Conservation (phyloP, 2,329 filamentous ascomycete species). For the Passalora sequoiae region DNA sequence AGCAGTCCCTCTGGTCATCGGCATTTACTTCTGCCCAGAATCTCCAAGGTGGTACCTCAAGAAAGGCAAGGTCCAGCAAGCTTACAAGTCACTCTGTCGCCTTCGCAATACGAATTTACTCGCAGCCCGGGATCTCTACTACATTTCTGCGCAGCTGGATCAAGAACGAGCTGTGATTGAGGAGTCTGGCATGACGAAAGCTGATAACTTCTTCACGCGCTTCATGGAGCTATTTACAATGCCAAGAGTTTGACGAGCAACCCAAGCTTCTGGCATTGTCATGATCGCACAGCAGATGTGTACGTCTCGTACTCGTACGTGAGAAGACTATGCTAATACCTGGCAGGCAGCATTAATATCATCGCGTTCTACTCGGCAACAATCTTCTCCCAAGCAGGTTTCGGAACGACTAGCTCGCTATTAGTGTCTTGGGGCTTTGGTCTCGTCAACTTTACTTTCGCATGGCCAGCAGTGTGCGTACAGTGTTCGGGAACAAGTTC, state of each 20-base stretch:
- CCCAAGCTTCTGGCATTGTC: constrained; percentile 15
- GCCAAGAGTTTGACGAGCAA: constrained; percentile 24
- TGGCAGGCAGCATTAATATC: constrained; percentile 13
- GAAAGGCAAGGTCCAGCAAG: constrained; percentile 7
- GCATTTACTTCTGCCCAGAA: constrained; percentile 45
- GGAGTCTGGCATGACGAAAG: constrained; percentile 7
- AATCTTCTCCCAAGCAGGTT: constrained; percentile 33
- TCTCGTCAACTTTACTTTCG: constrained; percentile 55
- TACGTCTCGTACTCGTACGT: neutral
- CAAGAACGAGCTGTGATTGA: constrained; percentile 15
- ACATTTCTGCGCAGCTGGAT: constrained; percentile 21
- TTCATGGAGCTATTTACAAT: constrained; percentile 24
- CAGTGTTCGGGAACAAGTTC: constrained; percentile 33
- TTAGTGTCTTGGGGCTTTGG: constrained; percentile 56
- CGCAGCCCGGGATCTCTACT: constrained; percentile 20
- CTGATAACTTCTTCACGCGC: too few relatives aligned
- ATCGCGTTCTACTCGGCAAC: constrained; percentile 36
- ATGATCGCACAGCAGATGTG: constrained; percentile 22
- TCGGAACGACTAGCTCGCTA: constrained; percentile 43
- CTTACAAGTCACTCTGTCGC: neutral
- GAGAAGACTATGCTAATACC: neutral
- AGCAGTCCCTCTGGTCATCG: constrained; percentile 53
- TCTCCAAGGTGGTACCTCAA: constrained; percentile 28
- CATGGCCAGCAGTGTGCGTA: constrained; percentile 37
- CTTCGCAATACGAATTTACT: constrained; percentile 2